These are phyloP conservation scores for Spirogloea muscicola DNA, from an alignment of 139 green algal genomes.

Conservation along the genomic window DNA sequence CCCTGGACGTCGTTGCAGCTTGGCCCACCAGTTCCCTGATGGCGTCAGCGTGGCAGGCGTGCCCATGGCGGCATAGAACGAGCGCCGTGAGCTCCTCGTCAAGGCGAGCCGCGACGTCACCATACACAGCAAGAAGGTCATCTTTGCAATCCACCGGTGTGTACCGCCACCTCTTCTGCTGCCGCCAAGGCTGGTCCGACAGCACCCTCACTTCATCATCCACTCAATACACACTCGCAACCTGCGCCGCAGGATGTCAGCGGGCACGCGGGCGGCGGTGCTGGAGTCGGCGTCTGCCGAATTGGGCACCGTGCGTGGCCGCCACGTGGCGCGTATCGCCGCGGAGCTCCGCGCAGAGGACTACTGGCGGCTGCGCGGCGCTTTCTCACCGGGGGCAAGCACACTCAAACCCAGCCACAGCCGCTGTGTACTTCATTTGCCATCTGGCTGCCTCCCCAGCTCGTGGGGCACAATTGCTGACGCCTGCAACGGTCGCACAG, in stretches of 20 bases:
- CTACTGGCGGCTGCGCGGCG: conserved; percentile 36
- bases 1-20: no score
- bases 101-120: conserved; percentile 46
- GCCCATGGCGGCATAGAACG: no score
- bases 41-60: no score
- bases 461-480: no score
- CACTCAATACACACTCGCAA: no score
- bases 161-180: no score
- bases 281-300: conserved; percentile 25
- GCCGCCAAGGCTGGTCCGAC: no score
- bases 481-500: conserved; percentile 1
- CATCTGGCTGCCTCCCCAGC: no score
- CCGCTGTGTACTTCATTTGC: no score
- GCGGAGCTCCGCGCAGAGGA: conserved; percentile 23
- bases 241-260: not conserved
- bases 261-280: conserved; percentile 6
- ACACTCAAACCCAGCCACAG: not conserved
- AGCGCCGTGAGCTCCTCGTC: conserved; percentile 30
- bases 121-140: conserved; percentile 48
- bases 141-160: conserved; percentile 43
- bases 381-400: conserved; percentile 35
- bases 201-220: no score
- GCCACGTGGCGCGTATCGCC: conserved; percentile 16
- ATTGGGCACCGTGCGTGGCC: not conserved
- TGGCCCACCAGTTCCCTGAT: no score